Evolutionary conservation across 129 eudicot species (phyloP).

Genomic region (Apium graveolens): DNA sequence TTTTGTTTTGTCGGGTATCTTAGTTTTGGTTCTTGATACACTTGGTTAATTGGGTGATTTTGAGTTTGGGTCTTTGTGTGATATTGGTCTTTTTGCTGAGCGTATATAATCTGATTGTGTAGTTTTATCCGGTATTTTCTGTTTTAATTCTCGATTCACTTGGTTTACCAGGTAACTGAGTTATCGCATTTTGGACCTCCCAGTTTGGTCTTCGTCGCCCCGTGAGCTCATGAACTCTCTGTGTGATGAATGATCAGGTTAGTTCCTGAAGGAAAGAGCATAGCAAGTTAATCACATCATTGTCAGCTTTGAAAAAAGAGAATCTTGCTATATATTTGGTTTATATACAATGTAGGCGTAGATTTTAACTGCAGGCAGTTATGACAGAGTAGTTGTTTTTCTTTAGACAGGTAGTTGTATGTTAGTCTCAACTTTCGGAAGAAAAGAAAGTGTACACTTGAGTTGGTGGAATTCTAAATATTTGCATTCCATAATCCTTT

Average conservation of each 20-base stretch:
- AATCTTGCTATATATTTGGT: slow-evolving; percentile 13
- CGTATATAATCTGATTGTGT: not conserved
- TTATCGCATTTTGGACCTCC: slow-evolving; percentile 31
- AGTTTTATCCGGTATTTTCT: not conserved
- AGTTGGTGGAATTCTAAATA: not conserved
- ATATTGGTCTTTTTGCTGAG: not conserved
- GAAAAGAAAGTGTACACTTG: not conserved
- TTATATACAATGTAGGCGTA: slow-evolving; percentile 18
- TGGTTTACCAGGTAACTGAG: not conserved
- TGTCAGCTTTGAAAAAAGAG: not conserved
- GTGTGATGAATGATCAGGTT: slow-evolving; percentile 35
- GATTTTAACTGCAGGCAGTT: slow-evolving; percentile 14
- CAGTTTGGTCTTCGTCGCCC: slow-evolving; percentile 62
- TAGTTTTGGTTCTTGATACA: not conserved
- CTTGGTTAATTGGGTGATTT: not conserved
- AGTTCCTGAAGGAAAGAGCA: slow-evolving; percentile 13
- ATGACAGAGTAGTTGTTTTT: not conserved
- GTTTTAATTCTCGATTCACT: not conserved
- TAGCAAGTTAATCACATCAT: not conserved
- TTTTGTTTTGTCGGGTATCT: not conserved
- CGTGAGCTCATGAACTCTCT: slow-evolving; percentile 45
- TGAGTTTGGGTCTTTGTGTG: not conserved
- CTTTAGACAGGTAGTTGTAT: not conserved
- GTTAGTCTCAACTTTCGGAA: not conserved
- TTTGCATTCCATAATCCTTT: not conserved